Conservation (phyloP, 768 basidiomycete genomes). For the Lanmaoa rubissima region DNA sequence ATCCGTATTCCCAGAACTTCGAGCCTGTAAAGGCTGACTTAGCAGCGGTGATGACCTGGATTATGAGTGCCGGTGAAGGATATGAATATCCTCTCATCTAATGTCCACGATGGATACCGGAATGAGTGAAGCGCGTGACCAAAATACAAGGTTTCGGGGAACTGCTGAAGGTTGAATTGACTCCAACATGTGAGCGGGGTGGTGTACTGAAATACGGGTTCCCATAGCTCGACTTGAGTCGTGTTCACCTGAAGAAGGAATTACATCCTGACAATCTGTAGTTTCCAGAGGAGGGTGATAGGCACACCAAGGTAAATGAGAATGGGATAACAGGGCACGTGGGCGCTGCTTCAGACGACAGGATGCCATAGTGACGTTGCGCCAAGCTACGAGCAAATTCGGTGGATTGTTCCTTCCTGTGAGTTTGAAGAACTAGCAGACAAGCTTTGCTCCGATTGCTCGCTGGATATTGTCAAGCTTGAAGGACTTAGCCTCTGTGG, state of each 20-base stretch:
- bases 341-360: not conserved
- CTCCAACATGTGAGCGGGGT: not conserved
- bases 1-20: not conserved
- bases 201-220: not conserved
- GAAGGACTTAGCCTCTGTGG: not conserved
- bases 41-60: not conserved
- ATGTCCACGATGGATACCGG: not conserved
- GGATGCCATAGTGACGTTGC: not conserved
- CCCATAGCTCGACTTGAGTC: not conserved
- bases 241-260: not conserved
- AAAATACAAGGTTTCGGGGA: not conserved
- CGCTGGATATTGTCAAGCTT: no score
- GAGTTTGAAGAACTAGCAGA: not conserved
- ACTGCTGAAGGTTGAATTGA: not conserved
- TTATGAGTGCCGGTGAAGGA: not conserved
- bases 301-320: not conserved
- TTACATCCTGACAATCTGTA: not conserved
- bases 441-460: not conserved
- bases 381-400: not conserved
- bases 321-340: not conserved
- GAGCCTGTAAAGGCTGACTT: not conserved
- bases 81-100: not conserved
- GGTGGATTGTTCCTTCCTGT: not conserved
- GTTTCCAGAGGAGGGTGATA: not conserved
- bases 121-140: not conserved